A percentile compares a stretch with the other conserved stretches of the same genome.
These are phyloP conservation scores for Diutina rugosa DNA, from an alignment of 1,139 yeast species.

Conservation along the genomic window DNA sequence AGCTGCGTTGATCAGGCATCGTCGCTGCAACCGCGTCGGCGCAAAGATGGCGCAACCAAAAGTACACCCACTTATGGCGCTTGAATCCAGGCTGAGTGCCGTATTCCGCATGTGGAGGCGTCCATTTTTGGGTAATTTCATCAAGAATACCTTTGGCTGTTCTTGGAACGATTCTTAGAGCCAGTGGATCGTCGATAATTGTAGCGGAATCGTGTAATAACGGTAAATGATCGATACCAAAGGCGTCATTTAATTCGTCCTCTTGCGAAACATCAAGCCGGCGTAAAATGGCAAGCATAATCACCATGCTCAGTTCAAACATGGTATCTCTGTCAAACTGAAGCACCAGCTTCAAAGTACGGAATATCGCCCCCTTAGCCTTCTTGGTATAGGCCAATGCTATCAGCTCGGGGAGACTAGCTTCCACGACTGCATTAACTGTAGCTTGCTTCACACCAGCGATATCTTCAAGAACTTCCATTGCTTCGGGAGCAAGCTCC, in stretches of 20 bases:
- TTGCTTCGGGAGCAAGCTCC: not conserved
- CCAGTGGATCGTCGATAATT: not conserved
- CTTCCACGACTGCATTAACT: slow-evolving; percentile 12
- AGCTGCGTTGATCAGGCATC: not conserved
- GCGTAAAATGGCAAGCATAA: slow-evolving; percentile 3
- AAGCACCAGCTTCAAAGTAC: not conserved
- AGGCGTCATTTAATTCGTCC: slow-evolving; percentile 4
- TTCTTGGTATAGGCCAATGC: slow-evolving; percentile 32
- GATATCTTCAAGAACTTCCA: slow-evolving; percentile 4
- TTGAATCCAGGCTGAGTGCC: slow-evolving; percentile 4
- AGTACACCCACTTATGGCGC: not conserved
- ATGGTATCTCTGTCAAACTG: not conserved
- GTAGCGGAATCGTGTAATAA: not conserved
- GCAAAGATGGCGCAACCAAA: not conserved
- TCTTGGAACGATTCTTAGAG: slow-evolving; percentile 3
- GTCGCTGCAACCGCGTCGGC: not conserved
- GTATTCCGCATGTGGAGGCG: slow-evolving; percentile 5
- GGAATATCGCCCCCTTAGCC: slow-evolving; percentile 20
- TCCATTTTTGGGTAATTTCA: slow-evolving; percentile 6
- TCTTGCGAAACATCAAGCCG: slow-evolving; percentile 29
- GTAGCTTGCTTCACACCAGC: slow-evolving; percentile 8
- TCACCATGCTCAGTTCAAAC: slow-evolving; percentile 14
- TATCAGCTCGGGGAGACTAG: slow-evolving; percentile 22
- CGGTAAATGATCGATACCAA: slow-evolving; percentile 3
- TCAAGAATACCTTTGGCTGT: slow-evolving; percentile 5